Evolutionary conservation across 1,284 basidiomycete species (phyloP), one percentile per base, ranked within the genome.

Genomic region (Phellinidium pouzarii): DNA sequence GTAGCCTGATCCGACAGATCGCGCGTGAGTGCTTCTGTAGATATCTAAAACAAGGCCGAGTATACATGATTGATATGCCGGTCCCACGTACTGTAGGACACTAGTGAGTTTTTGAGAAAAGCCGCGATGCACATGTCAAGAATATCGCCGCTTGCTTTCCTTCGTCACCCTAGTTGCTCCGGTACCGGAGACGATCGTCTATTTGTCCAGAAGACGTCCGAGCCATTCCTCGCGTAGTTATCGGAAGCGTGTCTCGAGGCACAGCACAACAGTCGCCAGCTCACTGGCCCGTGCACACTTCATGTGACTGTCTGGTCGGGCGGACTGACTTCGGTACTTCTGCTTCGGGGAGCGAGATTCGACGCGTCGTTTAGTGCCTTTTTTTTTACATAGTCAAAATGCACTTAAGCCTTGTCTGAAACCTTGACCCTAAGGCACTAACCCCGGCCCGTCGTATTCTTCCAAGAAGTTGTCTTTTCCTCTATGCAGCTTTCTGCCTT

Each of bases 1-100:
- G 66, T 54, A 25, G 23, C 44, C 20, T 34, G 27, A 36, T n/a
- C 43, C 43, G 43, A 25, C 17, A 20, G 43, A 44, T 40, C 19
- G 37, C 37, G 19, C 19, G n/a, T 20, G 37, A 20, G 37, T 40
- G 7, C 37, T 40, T 40, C 31, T 34, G 31, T 34, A 14, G 31
- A 34, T 34, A 34, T 34, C 31, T 14, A 34, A 34, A 3, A 34
- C 31, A 14, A 34, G 31, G 14, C 31, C 31, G 31, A 34, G 31
- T 34, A 34, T 11, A 34, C 31, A 34, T 34, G 14, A 34, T 34
- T 34, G 14, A 34, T 34, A 34, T 34, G 14, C 31, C 31, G 31
- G 31, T 11, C 31, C 14, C 31, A 34, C 31, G 31, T 34, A 34
- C 31, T 34, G 7, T 14, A 34, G 31, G 31, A 34, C 31, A 14